Base-by-base conservation (phyloP, 2,329 filamentous ascomycete species). In the Bipolaris oryzae region DNA sequence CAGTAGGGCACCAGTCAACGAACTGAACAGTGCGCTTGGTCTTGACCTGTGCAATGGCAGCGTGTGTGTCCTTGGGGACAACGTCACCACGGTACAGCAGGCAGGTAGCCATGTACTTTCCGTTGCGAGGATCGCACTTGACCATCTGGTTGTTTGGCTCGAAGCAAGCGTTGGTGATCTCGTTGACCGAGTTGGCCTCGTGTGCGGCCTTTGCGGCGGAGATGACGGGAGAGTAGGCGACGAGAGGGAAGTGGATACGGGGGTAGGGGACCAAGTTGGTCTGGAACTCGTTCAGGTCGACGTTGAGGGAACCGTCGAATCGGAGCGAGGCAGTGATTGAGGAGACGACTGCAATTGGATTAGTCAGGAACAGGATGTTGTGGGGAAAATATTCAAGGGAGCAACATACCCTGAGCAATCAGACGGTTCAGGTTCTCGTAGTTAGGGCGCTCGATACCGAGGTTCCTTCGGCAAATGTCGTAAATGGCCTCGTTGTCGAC, bases 141-240 rank as follows among this genome's bases (percentile, higher is more conserved):
- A 99, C 94, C 94, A 99, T 99, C 89, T 99, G 94, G 88, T 96
- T 97, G 88, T 97, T 91, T 72, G 94, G 92, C 87, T 99, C 94
- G 84, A 99, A 99, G 89, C 94, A 98, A 68, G 91, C 91, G 88
- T 94, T 96, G 80, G 92, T 96, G 84, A 98, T 97, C 85, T 98
- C 95, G 82, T 92, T 90, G 67, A 98, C 94, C 25, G 91, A 95
- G 88, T 97, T 96, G 85, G 93, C 89, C 85, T 99, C 94, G 84
- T 99, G 94, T 58, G 92, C 90, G 71, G 93, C 92, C 88, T 97
- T 97, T 79, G 91, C 90, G 63, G 92, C 90, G 62, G 93, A 97
- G 80, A 98, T 88, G 75, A 99, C 91, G 61, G 94, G 94, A 42
- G 95, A 86, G 78, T 98, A 99, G 67, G 93, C 92, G 74, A 98